Evolutionary conservation across 129 eudicot genomes (phyloP).

Genomic region (Silybum marianum): DNA sequence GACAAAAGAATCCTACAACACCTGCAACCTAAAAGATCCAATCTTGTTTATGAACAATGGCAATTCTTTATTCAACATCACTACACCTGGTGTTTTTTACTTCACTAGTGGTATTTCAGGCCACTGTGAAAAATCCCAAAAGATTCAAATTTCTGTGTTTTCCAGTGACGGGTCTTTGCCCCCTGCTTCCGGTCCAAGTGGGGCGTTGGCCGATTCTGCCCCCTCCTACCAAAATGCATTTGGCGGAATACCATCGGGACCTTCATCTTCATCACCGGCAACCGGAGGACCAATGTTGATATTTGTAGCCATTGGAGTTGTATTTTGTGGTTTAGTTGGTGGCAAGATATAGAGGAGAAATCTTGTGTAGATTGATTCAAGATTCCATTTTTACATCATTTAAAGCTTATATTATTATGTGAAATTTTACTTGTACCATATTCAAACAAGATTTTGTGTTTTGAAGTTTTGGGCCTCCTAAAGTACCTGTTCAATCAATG

Average conservation of each 20-base stretch:
- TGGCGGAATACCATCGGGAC: slow-evolving; percentile 74
- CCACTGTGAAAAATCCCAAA: slow-evolving; percentile 74
- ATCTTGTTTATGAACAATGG: slow-evolving; percentile 86
- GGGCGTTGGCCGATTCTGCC: slow-evolving; percentile 50
- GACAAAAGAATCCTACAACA: slow-evolving; percentile 53
- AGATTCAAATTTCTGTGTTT: slow-evolving; percentile 57
- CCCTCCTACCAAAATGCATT: slow-evolving; percentile 76
- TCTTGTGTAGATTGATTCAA: slow-evolving; percentile 22
- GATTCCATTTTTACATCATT: slow-evolving; percentile 12
- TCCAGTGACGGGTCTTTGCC: slow-evolving; percentile 51
- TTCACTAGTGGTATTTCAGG: slow-evolving; percentile 88
- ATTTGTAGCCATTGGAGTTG: slow-evolving; percentile 35
- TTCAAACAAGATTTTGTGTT: not conserved
- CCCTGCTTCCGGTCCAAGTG: slow-evolving; percentile 55
- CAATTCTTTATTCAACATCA: slow-evolving; percentile 78
- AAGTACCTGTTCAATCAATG: no score
- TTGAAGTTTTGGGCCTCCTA: no score
- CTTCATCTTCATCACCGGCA: slow-evolving; percentile 38
- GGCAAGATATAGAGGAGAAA: slow-evolving; percentile 27
- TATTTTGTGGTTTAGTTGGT: slow-evolving; percentile 40
- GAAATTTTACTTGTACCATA: slow-evolving; percentile 30
- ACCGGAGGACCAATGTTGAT: slow-evolving; percentile 28
- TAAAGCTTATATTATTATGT: not conserved
- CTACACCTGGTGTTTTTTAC: slow-evolving; percentile 68
- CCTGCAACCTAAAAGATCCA: slow-evolving; percentile 84